Base-by-base conservation (phyloP, 768 basidiomycete genomes). In the Naematelia aurantialba region DNA sequence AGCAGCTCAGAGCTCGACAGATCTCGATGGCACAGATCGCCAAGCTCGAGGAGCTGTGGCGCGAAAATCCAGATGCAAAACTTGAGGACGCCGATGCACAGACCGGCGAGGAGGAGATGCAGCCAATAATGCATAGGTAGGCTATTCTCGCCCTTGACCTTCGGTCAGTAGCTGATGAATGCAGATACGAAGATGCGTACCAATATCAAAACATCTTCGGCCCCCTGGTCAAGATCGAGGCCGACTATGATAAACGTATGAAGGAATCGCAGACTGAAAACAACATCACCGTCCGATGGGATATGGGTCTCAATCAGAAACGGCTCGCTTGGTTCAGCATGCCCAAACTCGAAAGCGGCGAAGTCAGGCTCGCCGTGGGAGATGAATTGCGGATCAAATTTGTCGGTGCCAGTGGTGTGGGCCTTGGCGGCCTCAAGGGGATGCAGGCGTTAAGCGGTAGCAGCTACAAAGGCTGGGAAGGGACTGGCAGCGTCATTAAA, bases 141-240 rank as follows among this genome's bases (percentile, higher is more conserved):
- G 77, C 56, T 13, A 4, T 3, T 31, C 22, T 21, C 30, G 10
- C 29, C 12, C 8, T 12, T 21, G 22, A 22, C 22, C 44, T 30
- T 24, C 14, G 4, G 24, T 21, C 4, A 47, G 29, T 24, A 45
- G 60, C 61, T 61, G 50, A 66, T 26, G 3, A 17, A 26, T 10
- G 8, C 59, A 79, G 80, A 46, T 99, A 99, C 76, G 94, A 98
- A 75, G 96, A 99, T 76, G 96, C 96, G 46, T 99, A 98, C 73
- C 96, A 98, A 72, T 99, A 99, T 76, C 96, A 99, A 80, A 99
- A 99, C 74, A 98, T 99, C 56, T 94, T 98, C 70, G 96, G 96
- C 3, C 96, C 96, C 14, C 84, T 99, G 47, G 96, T 99, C 78
- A 99, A 99, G 81, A 98, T 99, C 67, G 96, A 99, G 74, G 96